Base-by-base conservation (phyloP, 805 yeast species). In the Candida tallmaniae region DNA sequence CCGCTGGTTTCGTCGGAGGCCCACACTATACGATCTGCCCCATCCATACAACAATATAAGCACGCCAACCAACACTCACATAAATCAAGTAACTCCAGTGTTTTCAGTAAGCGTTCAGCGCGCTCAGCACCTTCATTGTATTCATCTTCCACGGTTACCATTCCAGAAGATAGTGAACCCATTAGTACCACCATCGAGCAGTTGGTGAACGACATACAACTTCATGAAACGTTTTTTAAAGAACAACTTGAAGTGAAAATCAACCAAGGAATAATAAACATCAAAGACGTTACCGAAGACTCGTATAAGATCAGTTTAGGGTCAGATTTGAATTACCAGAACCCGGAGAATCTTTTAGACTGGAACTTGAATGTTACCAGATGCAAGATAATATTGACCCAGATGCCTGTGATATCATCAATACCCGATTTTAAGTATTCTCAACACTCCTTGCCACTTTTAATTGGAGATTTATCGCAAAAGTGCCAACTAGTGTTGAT, bases 351-450 rank as follows among this genome's bases (percentile, higher is more conserved):
- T 12, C 50, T 73, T 10, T 58, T 73, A 9, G 78, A 72, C 46
- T 73, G 78, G 78, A 71, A 71, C 45, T 54, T 73, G 32, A 73
- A 73, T 43, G 68, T 72, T 27, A 64, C 76, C 12, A 51, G 78
- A 31, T 68, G 74, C 32, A 61, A 70, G 41, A 56, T 73, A 23
- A 62, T 73, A 30, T 47, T 71, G 23, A 60, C 58, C 3, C 60
- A 51, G 32, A 43, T 66, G 44, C 73, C 73, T 9, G 44, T 51
- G 46, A 53, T 65, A 12, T 53, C 65, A 2, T 54, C 66, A 1
- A 52, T 58, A 11, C 68, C 69, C 1, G 62, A 60, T 34, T 54
- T 61, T 29, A 47, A 38, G 21, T 64, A 65, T 44, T 51, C 58
- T 15, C 42, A 49, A 32, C 51, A 50, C 32, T 42, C 64, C 6